Base-by-base conservation (phyloP, 129 eudicot species). In the Kitagawia praeruptora region DNA sequence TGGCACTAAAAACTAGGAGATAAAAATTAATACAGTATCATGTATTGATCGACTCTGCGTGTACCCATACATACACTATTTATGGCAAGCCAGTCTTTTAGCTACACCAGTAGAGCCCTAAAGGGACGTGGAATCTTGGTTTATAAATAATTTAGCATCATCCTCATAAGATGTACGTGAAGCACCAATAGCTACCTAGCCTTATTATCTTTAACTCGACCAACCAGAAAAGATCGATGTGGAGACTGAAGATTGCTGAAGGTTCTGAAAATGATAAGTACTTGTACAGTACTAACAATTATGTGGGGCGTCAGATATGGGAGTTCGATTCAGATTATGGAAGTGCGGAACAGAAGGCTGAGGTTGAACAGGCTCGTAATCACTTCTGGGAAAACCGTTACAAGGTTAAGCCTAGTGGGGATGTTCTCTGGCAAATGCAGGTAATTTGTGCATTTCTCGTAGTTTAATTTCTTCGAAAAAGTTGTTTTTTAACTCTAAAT, bases 221-320 rank as follows among this genome's bases (percentile, higher is more conserved):
- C 5, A 58, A 8, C 9, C 8, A 58, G 11, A 18, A 73, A 73
- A 4, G 8, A 81, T 81, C 37, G 42, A 40, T 40, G 84, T 81
- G 80, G 84, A 76, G 44, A 73, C 78, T 81, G 25, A 81, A 67
- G 40, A n/a, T 81, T 25, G 87, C 42, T 27, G 73, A 47, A 28
- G 87, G 87, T 56, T 76, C 75, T n/a, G 41, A 67, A 13, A 39
- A 39, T 5, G 71, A 80, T 23, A 74, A 71, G 16, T 70, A 84
- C 77, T 25, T 84, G 42, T 76, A 70, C 46, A 85, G 87, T 66
- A 81, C 87, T 76, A 85, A 85, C 75, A 78, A 85, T 31, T 85
- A 81, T 49, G 82, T 85, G 8, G 87, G 87, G 4, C 83, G 87
- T n/a, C 87, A 85, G 27, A 81, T 49, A 9, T 85, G 87, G 87